Conservation (phyloP, 73 alveolate species). For the Tetrahymena malaccensis region DNA sequence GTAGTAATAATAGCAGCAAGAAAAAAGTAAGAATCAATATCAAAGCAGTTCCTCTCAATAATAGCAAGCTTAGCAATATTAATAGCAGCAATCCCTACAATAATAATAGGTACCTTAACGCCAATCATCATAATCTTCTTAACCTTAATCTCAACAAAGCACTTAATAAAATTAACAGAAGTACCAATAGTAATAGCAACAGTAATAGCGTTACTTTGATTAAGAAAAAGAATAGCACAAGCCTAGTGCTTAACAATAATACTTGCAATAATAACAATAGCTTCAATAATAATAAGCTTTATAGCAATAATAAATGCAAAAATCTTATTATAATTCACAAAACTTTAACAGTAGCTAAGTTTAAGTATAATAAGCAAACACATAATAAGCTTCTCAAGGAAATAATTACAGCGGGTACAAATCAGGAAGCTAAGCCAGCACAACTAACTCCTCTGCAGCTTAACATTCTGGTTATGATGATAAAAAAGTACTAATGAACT, state of each 20-base stretch:
- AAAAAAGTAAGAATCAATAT: not conserved
- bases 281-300: not conserved
- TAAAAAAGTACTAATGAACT: not conserved
- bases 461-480: not conserved
- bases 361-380: not conserved
- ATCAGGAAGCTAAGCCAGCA: not conserved
- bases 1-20: not conserved
- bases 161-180: not conserved
- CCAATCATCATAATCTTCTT: not conserved
- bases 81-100: not conserved
- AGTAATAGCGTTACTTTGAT: not conserved
- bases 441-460: not conserved
- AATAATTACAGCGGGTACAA: not conserved
- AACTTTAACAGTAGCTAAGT: not conserved
- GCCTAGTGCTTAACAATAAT: not conserved
- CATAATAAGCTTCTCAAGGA: not conserved
- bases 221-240: not conserved
- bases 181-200: not conserved
- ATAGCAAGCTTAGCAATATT: not conserved
- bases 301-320: not conserved
- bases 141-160: not conserved
- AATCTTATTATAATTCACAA: not conserved
- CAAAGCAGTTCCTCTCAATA: not conserved
- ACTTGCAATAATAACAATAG: not conserved
- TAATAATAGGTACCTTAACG: not conserved